Conservation (phyloP, 768 basidiomycete genomes). For the Boletus sensibilis region DNA sequence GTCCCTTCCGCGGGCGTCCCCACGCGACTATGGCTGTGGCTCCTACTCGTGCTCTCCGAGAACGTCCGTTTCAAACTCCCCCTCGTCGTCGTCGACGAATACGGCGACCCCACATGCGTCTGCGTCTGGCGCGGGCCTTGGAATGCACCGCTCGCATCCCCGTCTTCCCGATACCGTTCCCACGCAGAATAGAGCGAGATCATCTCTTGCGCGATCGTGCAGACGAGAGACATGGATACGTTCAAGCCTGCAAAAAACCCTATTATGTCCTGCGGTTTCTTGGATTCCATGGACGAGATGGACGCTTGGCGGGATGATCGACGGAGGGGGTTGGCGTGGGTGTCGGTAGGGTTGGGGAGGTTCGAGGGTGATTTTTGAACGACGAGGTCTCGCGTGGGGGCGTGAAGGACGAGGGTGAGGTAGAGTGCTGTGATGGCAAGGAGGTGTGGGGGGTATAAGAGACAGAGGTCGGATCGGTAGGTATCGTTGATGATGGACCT, state of each 20-base stretch:
- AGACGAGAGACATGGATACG: constrained; percentile 77
- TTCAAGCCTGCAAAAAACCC: constrained; percentile 84
- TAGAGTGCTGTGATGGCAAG: constrained; percentile 92
- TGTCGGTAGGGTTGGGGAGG: constrained; percentile 10
- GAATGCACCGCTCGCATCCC: constrained; percentile 37
- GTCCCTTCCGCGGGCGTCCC: constrained; percentile 29
- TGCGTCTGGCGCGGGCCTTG: constrained; percentile 1
- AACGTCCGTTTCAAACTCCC: constrained; percentile 26
- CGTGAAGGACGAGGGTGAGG: constrained; percentile 77
- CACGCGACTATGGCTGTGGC: constrained; percentile 24
- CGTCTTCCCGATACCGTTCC: constrained; percentile 77
- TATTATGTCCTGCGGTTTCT: constrained; percentile 63
- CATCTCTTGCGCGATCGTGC: constrained; percentile 89
- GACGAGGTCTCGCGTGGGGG: constrained; percentile 48
- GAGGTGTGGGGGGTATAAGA: constrained; percentile 93
- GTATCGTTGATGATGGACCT: constrained; percentile 98
- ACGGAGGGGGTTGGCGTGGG: constrained; percentile 41
- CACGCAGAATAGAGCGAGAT: constrained; percentile 86
- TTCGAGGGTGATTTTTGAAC: constrained; percentile 37
- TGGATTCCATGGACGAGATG: constrained; percentile 27
- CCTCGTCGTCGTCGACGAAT: constrained; percentile 16
- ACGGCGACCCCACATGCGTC: constrained; percentile 18
- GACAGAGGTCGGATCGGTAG: constrained; percentile 88
- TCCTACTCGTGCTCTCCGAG: constrained; percentile 24
- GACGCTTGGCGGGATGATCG: constrained; percentile 54